Conservation (phyloP, 2,329 filamentous ascomycete genomes). For the Pseudogymnoascus sp. region DNA sequence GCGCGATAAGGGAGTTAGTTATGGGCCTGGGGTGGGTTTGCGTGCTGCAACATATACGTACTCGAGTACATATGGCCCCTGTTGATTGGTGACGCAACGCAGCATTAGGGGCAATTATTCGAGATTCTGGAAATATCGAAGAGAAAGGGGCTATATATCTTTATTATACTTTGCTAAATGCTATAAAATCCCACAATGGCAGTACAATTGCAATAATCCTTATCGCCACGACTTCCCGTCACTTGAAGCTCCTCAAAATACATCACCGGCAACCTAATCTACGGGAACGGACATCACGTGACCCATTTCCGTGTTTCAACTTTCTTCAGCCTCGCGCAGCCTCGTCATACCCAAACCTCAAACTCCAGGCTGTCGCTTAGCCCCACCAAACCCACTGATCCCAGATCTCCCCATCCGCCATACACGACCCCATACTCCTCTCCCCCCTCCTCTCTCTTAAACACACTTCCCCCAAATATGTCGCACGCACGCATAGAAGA, state of each 20-base stretch:
- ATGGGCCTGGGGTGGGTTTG: not conserved
- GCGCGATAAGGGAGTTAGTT: conserved; percentile 7
- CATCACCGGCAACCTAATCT: not conserved
- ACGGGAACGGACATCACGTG: not conserved
- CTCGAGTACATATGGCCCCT: not conserved
- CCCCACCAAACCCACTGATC: conserved; percentile 8
- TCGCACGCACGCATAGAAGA: conserved; percentile 88
- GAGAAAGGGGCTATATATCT: not conserved
- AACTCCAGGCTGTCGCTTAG: not conserved
- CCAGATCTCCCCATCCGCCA: conserved; percentile 9
- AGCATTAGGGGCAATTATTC: not conserved
- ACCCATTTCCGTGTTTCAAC: not conserved
- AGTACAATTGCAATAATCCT: not conserved
- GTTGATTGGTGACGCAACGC: not conserved
- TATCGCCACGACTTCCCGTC: not conserved
- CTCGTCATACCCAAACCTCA: not conserved
- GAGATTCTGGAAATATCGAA: not conserved
- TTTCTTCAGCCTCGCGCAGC: too few species aligned
- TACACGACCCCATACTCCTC: not conserved
- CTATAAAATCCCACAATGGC: not conserved
- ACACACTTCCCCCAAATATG: conserved; percentile 44
- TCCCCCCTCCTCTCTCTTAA: conserved; percentile 8
- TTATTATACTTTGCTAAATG: not conserved
- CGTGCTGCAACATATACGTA: not conserved
- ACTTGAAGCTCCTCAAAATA: not conserved